Conservation (phyloP, 371 early-diverging fungal genomes). For the Mucor sp. region DNA sequence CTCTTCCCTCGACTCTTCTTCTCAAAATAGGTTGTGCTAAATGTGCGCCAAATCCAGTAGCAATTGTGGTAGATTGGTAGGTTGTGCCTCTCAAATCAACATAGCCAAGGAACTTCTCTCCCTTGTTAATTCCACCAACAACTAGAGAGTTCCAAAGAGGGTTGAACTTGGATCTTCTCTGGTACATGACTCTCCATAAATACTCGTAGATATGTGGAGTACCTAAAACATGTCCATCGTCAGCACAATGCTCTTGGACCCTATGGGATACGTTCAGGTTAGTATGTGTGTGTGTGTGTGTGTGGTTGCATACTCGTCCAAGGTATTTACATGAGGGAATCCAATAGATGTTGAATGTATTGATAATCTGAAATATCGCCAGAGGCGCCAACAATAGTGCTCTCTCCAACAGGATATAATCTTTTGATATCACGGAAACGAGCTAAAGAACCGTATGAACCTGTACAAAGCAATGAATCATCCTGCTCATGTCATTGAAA, state of each 20-base stretch:
- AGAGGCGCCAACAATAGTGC: slow-evolving; percentile 88
- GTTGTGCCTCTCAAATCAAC: slow-evolving; percentile 97
- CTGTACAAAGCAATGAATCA: slow-evolving; percentile 41
- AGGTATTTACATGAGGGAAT: slow-evolving; percentile 73
- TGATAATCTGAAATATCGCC: slow-evolving; percentile 98
- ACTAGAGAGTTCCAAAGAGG: slow-evolving; percentile 97
- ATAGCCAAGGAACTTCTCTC: slow-evolving; percentile 87
- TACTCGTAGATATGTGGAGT: slow-evolving; percentile 91
- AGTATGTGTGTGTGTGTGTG: background rate
- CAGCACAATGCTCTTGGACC: slow-evolving; percentile 83
- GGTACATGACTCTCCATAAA: slow-evolving; percentile 93
- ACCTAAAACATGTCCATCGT: slow-evolving; percentile 88
- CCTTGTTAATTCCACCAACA: slow-evolving; percentile 89
- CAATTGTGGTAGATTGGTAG: slow-evolving; percentile 89
- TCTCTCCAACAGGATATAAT: slow-evolving; percentile 78
- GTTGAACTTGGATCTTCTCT: slow-evolving; percentile 88
- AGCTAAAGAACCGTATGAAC: slow-evolving; percentile 96
- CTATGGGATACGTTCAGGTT: slow-evolving; percentile 38
- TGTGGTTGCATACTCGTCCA: background rate
- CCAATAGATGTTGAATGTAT: slow-evolving; percentile 85
- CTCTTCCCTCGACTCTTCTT: slow-evolving; percentile 87
- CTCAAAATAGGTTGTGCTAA: slow-evolving; percentile 96
- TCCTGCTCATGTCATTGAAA: background rate
- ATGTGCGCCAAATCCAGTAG: slow-evolving; percentile 97
- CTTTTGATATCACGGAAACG: slow-evolving; percentile 93